Conservation (phyloP, 306 rosid genomes). For the Senna siamea region DNA sequence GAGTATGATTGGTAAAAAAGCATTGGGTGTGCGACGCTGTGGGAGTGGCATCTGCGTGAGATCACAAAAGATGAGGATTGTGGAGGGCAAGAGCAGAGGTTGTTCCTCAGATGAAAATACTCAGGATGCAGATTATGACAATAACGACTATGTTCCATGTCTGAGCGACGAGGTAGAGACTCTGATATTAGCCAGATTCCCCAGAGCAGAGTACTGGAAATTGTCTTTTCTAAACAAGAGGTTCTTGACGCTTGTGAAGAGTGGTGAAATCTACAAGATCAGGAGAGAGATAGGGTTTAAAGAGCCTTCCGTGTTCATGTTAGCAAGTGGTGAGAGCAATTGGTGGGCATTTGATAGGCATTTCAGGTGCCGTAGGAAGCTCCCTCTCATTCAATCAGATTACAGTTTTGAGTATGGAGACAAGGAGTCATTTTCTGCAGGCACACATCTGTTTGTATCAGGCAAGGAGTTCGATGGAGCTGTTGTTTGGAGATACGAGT, state of each 20-base stretch:
- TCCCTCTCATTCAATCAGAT: constrained; percentile 69
- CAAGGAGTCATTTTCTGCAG: constrained; percentile 79
- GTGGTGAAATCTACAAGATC: constrained; percentile 68
- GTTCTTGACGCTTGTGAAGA: constrained; percentile 50
- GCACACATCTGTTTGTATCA: constrained; percentile 73
- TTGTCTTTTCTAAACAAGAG: constrained; percentile 60
- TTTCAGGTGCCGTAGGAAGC: constrained; percentile 54
- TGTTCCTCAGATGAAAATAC: constrained; percentile 55
- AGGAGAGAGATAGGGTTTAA: constrained; percentile 59
- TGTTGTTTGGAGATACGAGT: constrained; percentile 66
- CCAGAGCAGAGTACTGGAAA: constrained; percentile 72
- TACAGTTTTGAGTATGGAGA: constrained; percentile 52
- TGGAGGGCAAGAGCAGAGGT: constrained; percentile 31
- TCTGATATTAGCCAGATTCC: constrained; percentile 67
- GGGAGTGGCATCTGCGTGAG: too few relatives aligned
- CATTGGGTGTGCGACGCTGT: too few relatives aligned
- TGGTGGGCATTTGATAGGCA: constrained; percentile 79
- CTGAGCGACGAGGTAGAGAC: constrained; percentile 78
- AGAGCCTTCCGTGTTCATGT: constrained; percentile 78
- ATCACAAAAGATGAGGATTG: constrained; percentile 33
- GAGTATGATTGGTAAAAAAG: constrained; percentile 32
- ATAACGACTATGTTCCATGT: constrained; percentile 4
- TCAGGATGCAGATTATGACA: constrained; percentile 86
- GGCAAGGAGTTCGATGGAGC: constrained; percentile 69
- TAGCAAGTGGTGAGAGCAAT: constrained; percentile 62